phyloP scores from a whole-genome alignment of 139 green algal genomes.

The Nannochloris sp. region DNA sequence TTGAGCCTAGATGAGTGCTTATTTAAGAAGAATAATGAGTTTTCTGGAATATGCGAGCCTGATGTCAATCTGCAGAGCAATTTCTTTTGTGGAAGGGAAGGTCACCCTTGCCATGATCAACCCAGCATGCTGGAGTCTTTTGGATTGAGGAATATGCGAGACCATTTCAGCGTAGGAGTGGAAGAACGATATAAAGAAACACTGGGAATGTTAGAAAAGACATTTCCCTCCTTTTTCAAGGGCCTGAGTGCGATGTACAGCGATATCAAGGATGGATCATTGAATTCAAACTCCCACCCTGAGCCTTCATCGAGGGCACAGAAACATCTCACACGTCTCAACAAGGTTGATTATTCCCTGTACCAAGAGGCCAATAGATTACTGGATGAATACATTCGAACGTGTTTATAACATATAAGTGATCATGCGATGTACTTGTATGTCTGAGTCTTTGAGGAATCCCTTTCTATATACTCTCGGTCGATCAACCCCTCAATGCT shows the following conservation, averaged over 20 bases:
- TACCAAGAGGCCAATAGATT: not conserved
- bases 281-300: not conserved
- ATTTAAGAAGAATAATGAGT: not conserved
- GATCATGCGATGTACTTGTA: constrained; percentile 26
- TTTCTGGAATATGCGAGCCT: not conserved
- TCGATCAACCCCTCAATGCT: constrained; percentile 91
- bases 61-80: not conserved
- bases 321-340: not conserved
- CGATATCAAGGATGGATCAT: not conserved
- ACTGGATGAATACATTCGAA: not conserved
- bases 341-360: not conserved
- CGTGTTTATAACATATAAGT: not conserved
- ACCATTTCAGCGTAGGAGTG: constrained; percentile 6
- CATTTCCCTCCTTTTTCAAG: constrained; percentile 5
- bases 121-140: not conserved
- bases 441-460: constrained; percentile 25
- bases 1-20: constrained; percentile 7
- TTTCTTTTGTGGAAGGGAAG: constrained; percentile 7
- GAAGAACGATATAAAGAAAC: not conserved
- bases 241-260: not conserved
- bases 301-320: not conserved
- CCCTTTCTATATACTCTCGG: constrained; percentile 90
- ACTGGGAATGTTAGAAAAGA: not conserved
- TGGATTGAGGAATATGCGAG: constrained; percentile 2
- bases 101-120: not conserved